Evolutionary conservation across 164 flowering plant genomes (phyloP).

Genomic region (Pachysandra terminalis): DNA sequence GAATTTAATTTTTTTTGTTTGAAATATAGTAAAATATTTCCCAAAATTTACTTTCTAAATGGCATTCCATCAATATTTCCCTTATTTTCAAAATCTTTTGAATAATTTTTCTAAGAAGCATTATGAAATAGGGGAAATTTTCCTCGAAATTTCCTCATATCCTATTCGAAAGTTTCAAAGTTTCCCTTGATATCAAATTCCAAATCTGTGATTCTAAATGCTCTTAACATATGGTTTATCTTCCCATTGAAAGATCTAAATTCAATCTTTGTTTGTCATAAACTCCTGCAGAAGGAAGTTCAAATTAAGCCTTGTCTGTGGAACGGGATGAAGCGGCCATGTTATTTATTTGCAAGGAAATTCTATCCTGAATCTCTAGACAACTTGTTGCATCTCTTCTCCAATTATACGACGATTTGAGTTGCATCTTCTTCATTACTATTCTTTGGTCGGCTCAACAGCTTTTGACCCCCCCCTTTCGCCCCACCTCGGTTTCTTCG

Average conservation of each 20-base stretch:
- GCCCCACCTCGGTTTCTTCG: conserved; percentile 13
- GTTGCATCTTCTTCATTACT: conserved; percentile 17
- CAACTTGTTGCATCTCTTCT: conserved; percentile 52
- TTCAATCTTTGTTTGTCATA: background rate
- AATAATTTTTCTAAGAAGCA: too few relatives aligned
- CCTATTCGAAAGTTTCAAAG: too few relatives aligned
- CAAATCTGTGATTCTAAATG: too few relatives aligned
- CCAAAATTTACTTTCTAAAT: too few relatives aligned
- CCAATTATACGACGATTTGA: conserved; percentile 56
- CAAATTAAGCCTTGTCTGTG: conserved; percentile 52
- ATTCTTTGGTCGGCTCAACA: conserved; percentile 37
- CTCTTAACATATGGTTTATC: too few relatives aligned
- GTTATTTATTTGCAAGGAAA: conserved; percentile 77
- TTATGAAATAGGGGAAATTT: too few relatives aligned
- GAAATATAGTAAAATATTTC: too few relatives aligned
- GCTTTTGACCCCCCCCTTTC: conserved; percentile 18
- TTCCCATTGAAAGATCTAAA: background rate
- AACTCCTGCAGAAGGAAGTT: conserved; percentile 38
- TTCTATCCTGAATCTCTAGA: conserved; percentile 63
- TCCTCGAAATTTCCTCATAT: too few relatives aligned
- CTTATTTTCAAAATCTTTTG: too few relatives aligned
- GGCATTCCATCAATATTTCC: too few relatives aligned
- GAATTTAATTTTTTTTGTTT: too few relatives aligned
- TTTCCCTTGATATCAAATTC: too few relatives aligned
- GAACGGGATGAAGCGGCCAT: conserved; percentile 75